phyloP scores from a whole-genome alignment of 768 basidiomycete genomes.

The Boletales sp. region DNA sequence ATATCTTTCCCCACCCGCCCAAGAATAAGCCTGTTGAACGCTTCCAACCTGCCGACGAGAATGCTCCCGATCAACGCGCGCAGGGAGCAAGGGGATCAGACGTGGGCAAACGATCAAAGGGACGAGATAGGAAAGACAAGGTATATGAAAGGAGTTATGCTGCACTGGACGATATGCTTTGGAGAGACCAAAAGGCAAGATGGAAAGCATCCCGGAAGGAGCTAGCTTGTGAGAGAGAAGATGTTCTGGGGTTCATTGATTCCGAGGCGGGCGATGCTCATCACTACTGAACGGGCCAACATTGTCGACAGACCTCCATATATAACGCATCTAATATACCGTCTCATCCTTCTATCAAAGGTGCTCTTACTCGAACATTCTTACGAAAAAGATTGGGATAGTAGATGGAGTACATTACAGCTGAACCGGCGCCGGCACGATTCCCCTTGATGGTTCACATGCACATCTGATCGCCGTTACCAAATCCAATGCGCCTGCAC shows the following conservation, averaged over 20 bases:
- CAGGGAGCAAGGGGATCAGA: slow-evolving; percentile 43
- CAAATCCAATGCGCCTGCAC: slow-evolving; percentile 21
- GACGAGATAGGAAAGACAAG: slow-evolving; percentile 25
- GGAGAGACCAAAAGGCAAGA: slow-evolving; percentile 36
- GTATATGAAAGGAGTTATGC: slow-evolving; percentile 22
- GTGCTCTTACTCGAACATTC: not conserved
- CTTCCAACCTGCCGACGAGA: slow-evolving; percentile 35
- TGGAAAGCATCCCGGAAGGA: slow-evolving; percentile 24
- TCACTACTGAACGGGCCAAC: not conserved
- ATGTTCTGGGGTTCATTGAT: slow-evolving; percentile 8
- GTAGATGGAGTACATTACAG: not conserved
- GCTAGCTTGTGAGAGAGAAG: not conserved
- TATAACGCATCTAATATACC: slow-evolving; percentile 1
- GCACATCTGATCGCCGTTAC: slow-evolving; percentile 21
- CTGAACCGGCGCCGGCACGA: not conserved
- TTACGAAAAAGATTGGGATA: not conserved
- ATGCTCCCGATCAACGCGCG: slow-evolving; percentile 20
- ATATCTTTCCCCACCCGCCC: slow-evolving; percentile 87
- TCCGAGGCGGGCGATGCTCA: slow-evolving; percentile 4
- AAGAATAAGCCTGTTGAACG: slow-evolving; percentile 75
- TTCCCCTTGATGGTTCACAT: slow-evolving; percentile 1
- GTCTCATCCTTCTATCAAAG: not conserved
- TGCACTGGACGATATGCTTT: slow-evolving; percentile 34
- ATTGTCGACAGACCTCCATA: not conserved
- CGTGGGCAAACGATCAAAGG: slow-evolving; percentile 49